phyloP scores from a whole-genome alignment of 2,329 filamentous ascomycete species.

The Blumeriella jaapii region DNA sequence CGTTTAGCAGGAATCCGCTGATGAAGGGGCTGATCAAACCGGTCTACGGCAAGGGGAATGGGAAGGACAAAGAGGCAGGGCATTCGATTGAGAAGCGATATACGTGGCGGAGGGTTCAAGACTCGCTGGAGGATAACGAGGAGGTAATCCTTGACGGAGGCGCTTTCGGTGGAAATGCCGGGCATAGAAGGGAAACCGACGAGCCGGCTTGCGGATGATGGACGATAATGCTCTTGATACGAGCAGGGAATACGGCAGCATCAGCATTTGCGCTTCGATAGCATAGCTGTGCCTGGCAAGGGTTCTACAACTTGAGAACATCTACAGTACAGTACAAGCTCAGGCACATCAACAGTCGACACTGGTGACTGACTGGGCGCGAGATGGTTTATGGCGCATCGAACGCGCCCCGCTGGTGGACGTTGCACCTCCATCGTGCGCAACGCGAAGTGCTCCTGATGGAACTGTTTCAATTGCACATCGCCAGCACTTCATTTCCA shows the following conservation, averaged over 20 bases:
- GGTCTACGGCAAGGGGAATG: constrained; percentile 25
- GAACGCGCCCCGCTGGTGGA: too few species aligned
- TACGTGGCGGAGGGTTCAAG: constrained; percentile 32
- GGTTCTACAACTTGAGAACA: background rate
- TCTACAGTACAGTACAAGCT: too few species aligned
- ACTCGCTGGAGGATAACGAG: constrained; percentile 32
- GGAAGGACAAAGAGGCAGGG: constrained; percentile 19
- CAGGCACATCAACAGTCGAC: too few species aligned
- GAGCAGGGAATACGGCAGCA: too few species aligned
- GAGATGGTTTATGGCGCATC: too few species aligned
- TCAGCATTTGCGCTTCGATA: too few species aligned
- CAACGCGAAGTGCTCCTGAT: too few species aligned
- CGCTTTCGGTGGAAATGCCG: constrained; percentile 17
- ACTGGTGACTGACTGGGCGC: too few species aligned
- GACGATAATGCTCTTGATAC: too few species aligned
- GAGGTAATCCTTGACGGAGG: constrained; percentile 31
- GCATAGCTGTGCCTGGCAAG: background rate
- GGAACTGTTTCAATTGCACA: too few species aligned
- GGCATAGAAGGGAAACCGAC: constrained; percentile 15
- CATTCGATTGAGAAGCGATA: constrained; percentile 21
- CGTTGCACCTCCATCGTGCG: too few species aligned
- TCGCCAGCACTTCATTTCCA: too few species aligned
- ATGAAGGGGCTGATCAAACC: constrained; percentile 28
- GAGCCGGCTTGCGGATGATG: constrained; percentile 13
- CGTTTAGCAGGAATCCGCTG: constrained; percentile 28